Percentiles rank a stretch among this genome's conserved stretches.
These are phyloP conservation scores for Saturnispora halmiae DNA, from an alignment of 805 yeast genomes.

Conservation along the genomic window DNA sequence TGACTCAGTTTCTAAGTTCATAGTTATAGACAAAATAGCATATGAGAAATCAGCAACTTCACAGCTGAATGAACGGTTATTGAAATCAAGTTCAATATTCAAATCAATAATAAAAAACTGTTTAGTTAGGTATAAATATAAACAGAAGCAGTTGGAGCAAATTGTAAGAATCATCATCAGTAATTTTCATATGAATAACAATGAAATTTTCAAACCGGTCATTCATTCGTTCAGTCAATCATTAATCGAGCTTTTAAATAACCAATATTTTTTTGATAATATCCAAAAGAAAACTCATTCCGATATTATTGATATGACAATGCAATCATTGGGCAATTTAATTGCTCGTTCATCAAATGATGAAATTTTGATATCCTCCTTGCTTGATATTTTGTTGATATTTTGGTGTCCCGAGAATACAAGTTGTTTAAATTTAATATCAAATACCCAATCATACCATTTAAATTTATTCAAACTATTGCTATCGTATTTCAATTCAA, in stretches of 20 bases:
- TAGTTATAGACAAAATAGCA: conserved; percentile 18
- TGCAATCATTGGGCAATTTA: conserved; percentile 16
- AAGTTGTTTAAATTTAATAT: conserved; percentile 3
- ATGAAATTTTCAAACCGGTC: conserved; percentile 22
- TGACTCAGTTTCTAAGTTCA: conserved; percentile 16
- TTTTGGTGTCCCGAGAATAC: conserved; percentile 19
- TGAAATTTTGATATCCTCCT: conserved; percentile 19
- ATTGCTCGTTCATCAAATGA: conserved; percentile 8
- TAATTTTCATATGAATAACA: conserved; percentile 12
- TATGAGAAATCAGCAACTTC: conserved; percentile 19
- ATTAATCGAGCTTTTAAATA: conserved; percentile 20
- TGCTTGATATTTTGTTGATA: conserved; percentile 14
- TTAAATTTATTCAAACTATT: conserved; percentile 14
- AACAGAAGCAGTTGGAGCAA: conserved; percentile 23
- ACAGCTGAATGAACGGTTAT: conserved; percentile 20
- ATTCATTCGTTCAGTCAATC: conserved; percentile 25
- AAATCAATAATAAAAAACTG: conserved; percentile 14
- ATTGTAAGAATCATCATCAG: conserved; percentile 17
- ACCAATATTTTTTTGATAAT: conserved; percentile 23
- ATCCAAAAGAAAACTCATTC: conserved; percentile 16
- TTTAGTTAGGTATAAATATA: conserved; percentile 13
- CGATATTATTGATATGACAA: conserved; percentile 11
- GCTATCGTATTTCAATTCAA: conserved; percentile 12
- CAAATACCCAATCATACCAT: conserved; percentile 11
- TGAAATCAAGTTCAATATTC: conserved; percentile 19